Conservation (phyloP, 768 basidiomycete genomes). For the Crucibulum laeve region DNA sequence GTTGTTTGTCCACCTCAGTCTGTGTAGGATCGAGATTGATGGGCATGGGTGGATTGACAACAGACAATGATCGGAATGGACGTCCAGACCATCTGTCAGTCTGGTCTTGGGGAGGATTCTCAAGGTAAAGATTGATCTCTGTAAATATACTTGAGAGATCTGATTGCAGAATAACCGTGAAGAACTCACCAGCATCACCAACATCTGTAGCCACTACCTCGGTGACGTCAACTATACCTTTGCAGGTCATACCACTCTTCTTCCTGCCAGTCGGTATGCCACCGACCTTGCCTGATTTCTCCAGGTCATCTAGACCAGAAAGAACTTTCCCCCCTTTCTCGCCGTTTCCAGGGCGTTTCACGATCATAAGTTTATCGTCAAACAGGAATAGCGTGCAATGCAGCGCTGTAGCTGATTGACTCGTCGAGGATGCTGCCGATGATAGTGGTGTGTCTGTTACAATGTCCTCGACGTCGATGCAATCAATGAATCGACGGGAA, state of each 20-base stretch:
- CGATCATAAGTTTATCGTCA: conserved; percentile 89
- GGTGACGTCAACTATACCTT: conserved; percentile 79
- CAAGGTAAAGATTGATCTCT: conserved; percentile 87
- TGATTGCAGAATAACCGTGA: conserved; percentile 3
- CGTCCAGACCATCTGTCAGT: conserved; percentile 86
- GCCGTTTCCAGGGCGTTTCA: conserved; percentile 75
- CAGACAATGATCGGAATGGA: conserved; percentile 73
- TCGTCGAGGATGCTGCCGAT: conserved; percentile 36
- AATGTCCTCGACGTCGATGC: conserved; percentile 88
- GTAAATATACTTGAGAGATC: conserved; percentile 1
- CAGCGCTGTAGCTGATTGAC: conserved; percentile 42
- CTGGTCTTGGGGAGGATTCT: conserved; percentile 77
- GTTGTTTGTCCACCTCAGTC: conserved; percentile 64
- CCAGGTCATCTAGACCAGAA: conserved; percentile 75
- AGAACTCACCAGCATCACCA: conserved; percentile 72
- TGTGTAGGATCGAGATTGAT: conserved; percentile 62
- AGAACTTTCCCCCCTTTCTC: conserved; percentile 71
- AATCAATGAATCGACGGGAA: conserved; percentile 84
- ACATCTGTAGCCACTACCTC: conserved; percentile 82
- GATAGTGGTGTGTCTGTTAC: conserved; percentile 47
- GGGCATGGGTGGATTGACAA: conserved; percentile 71
- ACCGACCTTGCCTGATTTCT: conserved; percentile 63
- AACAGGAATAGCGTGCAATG: conserved; percentile 92
- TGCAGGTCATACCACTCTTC: conserved; percentile 79
- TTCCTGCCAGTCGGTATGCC: conserved; percentile 61